Evolutionary conservation across 2,329 filamentous ascomycete species (phyloP).

Genomic region (Nannizziopsis barbatae): DNA sequence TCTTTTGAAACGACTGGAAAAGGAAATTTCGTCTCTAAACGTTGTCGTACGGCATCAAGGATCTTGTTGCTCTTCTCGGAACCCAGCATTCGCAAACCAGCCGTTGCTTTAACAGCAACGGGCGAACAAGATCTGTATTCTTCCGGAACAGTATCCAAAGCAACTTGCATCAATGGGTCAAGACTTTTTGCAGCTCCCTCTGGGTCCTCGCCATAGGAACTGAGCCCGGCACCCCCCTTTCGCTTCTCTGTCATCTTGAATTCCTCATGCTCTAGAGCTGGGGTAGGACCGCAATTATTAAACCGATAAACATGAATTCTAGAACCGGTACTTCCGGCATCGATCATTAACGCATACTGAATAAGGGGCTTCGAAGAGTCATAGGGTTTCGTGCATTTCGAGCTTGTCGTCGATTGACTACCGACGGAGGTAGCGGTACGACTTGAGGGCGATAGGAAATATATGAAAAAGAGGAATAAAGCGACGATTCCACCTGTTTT

Average conservation of each 20-base stretch:
- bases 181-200: slow-evolving; percentile 81
- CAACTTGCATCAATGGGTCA: slow-evolving; percentile 76
- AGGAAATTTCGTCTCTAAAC: slow-evolving; percentile 79
- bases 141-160: slow-evolving; percentile 73
- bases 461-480: slow-evolving; percentile 47
- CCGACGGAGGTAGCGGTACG: slow-evolving; percentile 8
- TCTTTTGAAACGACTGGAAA: slow-evolving; percentile 85
- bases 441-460: slow-evolving; percentile 41
- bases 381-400: slow-evolving; percentile 70
- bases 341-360: slow-evolving; percentile 97
- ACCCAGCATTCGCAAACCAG: slow-evolving; percentile 79
- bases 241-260: slow-evolving; percentile 90
- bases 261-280: slow-evolving; percentile 81
- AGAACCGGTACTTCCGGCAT: slow-evolving; percentile 93
- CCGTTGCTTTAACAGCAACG: slow-evolving; percentile 94
- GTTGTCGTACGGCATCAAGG: slow-evolving; percentile 67
- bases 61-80: slow-evolving; percentile 71
- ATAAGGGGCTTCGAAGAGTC: slow-evolving; percentile 85
- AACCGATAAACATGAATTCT: slow-evolving; percentile 98
- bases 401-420: slow-evolving; percentile 29
- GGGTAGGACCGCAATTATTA: slow-evolving; percentile 95
- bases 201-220: slow-evolving; percentile 75
- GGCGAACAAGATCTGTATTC: slow-evolving; percentile 85
- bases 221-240: slow-evolving; percentile 66
- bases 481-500: slow-evolving; percentile 52